These are phyloP conservation scores for Boletellus deceptivus DNA, from an alignment of 1,284 basidiomycete genomes.

Conservation along the genomic window DNA sequence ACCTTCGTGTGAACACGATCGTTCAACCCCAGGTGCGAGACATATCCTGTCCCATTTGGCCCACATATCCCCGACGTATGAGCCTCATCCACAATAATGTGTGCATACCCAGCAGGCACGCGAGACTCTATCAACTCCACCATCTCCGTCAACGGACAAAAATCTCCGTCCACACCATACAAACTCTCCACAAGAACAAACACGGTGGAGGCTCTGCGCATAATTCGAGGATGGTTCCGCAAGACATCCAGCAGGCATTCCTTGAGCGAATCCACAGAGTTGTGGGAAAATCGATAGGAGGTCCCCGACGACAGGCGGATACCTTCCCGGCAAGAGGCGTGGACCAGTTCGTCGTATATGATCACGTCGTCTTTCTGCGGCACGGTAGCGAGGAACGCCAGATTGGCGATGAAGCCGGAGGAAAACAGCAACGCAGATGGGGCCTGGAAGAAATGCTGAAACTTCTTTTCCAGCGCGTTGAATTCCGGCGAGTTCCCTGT, in stretches of 20 bases:
- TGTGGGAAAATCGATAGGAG: slow-evolving; percentile 46
- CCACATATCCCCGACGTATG: slow-evolving; percentile 49
- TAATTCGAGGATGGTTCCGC: slow-evolving; percentile 17
- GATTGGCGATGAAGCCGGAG: slow-evolving; percentile 63
- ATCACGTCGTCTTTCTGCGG: slow-evolving; percentile 52
- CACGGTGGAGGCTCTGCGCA: slow-evolving; percentile 35
- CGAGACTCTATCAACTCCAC: slow-evolving; percentile 34
- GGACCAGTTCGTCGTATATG: slow-evolving; percentile 58
- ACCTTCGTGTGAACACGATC: slow-evolving; percentile 43
- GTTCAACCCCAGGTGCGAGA: slow-evolving; percentile 35
- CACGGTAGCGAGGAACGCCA: slow-evolving; percentile 51
- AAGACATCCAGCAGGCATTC: slow-evolving; percentile 31
- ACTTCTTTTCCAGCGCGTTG: slow-evolving; percentile 13
- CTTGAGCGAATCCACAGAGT: slow-evolving; percentile 35
- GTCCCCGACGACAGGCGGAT: slow-evolving; percentile 40
- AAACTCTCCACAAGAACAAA: slow-evolving; percentile 56
- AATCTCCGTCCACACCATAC: slow-evolving; percentile 68
- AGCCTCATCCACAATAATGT: slow-evolving; percentile 53
- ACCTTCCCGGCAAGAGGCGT: slow-evolving; percentile 60
- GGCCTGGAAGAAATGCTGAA: slow-evolving; percentile 17
- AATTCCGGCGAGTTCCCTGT: slow-evolving; percentile 42
- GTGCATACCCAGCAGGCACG: slow-evolving; percentile 33
- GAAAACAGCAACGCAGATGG: slow-evolving; percentile 54
- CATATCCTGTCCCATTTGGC: slow-evolving; percentile 46
- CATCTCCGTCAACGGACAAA: slow-evolving; percentile 49